phyloP scores from a whole-genome alignment of 2,329 filamentous ascomycete species.

The Fusarium staphyleae region DNA sequence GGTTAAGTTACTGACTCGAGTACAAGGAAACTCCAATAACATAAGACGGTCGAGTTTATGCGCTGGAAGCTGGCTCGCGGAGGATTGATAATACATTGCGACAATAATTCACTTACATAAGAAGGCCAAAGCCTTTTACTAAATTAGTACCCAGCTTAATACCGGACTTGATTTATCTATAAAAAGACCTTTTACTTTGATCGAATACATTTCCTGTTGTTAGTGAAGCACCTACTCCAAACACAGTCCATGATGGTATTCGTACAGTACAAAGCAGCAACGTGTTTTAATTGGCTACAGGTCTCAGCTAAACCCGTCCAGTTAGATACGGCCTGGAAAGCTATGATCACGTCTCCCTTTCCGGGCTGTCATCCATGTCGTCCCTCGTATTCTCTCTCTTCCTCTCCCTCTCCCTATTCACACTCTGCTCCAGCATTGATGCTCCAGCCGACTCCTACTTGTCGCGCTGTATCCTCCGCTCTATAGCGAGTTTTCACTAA shows the following conservation, averaged over 20 bases:
- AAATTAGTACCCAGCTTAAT: no score
- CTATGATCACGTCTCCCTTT: conserved; percentile 30
- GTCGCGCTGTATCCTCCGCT: conserved; percentile 13
- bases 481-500: conserved; percentile 11
- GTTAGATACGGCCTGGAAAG: conserved; percentile 22
- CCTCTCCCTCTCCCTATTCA: conserved; percentile 1
- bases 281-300: conserved; percentile 17
- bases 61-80: no score
- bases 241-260: conserved; percentile 10
- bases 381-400: conserved; percentile 13
- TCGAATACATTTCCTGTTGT: no score
- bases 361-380: conserved; percentile 20
- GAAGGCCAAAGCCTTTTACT: no score
- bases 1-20: not conserved
- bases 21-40: no score
- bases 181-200: no score
- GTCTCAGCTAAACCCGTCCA: conserved; percentile 11
- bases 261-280: conserved; percentile 9
- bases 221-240: no score
- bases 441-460: conserved; percentile 16
- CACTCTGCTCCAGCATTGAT: conserved; percentile 12
- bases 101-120: no score
- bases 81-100: no score
- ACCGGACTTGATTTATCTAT: no score
- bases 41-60: no score